These are phyloP conservation scores for Citrus australasica DNA, from an alignment of 345 rosid species.

Conservation along the genomic window DNA sequence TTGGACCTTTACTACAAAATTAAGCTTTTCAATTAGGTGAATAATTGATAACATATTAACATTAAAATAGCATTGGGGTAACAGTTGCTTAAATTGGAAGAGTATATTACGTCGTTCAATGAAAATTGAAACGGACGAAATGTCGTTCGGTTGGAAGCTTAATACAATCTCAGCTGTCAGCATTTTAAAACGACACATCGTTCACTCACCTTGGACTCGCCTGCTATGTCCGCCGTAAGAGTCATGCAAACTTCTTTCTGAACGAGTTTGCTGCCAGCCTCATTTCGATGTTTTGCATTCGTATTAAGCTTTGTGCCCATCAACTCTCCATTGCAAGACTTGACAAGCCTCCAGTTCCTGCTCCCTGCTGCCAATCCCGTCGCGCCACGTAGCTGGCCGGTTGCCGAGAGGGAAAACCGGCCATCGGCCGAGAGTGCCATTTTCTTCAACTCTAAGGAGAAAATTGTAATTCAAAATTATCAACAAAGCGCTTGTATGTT, in stretches of 20 bases:
- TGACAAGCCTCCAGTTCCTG: slow-evolving; percentile 34
- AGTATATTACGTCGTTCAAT: neutral
- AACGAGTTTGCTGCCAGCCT: slow-evolving; percentile 3
- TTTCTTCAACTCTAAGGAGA: slow-evolving; percentile 12
- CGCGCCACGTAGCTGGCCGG: slow-evolving; percentile 37
- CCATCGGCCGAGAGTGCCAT: slow-evolving; percentile 66
- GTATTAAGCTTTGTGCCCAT: slow-evolving; percentile 67
- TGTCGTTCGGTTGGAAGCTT: neutral
- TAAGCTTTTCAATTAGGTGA: neutral
- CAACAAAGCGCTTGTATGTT: slow-evolving; percentile 7
- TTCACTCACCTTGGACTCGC: slow-evolving; percentile 46
- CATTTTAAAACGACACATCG: neutral
- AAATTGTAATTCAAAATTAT: slow-evolving; percentile 3
- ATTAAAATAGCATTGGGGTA: too few species aligned
- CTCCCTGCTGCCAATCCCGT: slow-evolving; percentile 26
- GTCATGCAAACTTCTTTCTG: slow-evolving; percentile 46
- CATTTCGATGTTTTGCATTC: slow-evolving; percentile 11
- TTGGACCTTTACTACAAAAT: neutral
- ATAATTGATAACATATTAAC: too few species aligned
- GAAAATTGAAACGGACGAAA: neutral
- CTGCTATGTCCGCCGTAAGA: slow-evolving; percentile 36
- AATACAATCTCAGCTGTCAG: neutral
- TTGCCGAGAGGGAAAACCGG: slow-evolving; percentile 54
- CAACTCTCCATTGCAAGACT: slow-evolving; percentile 57
- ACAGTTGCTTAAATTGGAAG: too few species aligned